A percentile compares a stretch with the other conserved stretches of the same genome.
phyloP scores from a whole-genome alignment of 1,284 basidiomycete genomes.

The Limonomyces culmigenus region DNA sequence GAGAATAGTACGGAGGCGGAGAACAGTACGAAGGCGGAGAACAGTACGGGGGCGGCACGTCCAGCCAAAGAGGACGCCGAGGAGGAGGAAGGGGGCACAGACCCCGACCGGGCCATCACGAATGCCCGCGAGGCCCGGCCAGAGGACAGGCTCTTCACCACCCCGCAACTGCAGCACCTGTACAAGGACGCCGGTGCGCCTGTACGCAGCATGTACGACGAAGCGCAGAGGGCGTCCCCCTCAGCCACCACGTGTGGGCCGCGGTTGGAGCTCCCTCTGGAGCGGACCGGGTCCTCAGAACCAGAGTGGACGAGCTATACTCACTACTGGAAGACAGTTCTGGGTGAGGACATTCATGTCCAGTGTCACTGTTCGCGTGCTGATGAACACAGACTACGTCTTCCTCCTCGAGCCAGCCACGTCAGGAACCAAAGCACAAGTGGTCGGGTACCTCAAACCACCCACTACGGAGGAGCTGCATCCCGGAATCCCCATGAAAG shows the following conservation, averaged over 20 bases:
- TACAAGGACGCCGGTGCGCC: conserved; percentile 21
- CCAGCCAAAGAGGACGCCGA: conserved; percentile 10
- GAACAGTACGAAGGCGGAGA: conserved; percentile 7
- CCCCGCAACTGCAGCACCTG: conserved; percentile 40
- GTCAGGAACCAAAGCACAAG: conserved; percentile 16
- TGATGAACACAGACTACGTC: conserved; percentile 56
- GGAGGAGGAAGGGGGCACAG: conserved; percentile 24
- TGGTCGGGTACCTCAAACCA: conserved; percentile 50
- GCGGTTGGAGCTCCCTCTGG: conserved; percentile 21
- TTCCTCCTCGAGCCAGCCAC: conserved; percentile 40
- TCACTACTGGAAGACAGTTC: conserved; percentile 62
- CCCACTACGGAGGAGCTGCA: conserved; percentile 46
- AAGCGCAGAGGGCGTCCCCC: conserved; percentile 21
- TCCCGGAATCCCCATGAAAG: conserved; percentile 65
- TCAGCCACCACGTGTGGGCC: conserved; percentile 25
- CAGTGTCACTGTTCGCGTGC: not conserved
- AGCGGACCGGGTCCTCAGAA: conserved; percentile 39
- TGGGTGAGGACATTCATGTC: conserved; percentile 49
- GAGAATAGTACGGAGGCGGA: conserved; percentile 21
- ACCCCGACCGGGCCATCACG: conserved; percentile 61
- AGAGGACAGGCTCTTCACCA: conserved; percentile 58
- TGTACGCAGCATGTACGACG: conserved; percentile 44
- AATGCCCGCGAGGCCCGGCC: conserved; percentile 49
- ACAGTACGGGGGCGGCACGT: no score
- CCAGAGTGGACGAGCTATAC: conserved; percentile 74